Conservation (phyloP, 371 early-diverging fungal species). For the Mortierella sp. region DNA sequence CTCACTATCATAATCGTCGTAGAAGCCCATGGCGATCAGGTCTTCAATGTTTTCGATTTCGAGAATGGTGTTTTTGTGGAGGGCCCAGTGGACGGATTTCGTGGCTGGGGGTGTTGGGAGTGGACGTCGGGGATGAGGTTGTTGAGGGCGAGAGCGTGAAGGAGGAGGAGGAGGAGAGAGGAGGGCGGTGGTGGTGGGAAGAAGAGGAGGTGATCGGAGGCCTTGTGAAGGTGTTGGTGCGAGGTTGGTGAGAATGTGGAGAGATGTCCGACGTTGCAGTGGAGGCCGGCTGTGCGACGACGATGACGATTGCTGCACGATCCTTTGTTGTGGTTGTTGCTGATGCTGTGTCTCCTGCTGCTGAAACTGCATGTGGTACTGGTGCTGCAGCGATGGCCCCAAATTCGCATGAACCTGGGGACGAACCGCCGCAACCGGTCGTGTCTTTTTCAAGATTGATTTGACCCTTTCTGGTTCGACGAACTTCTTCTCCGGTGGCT, state of each 20-base stretch:
- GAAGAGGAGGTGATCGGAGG: neutral
- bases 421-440: neutral
- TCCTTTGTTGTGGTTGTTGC: conserved; percentile 2
- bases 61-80: conserved; percentile 10
- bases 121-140: conserved; percentile 4
- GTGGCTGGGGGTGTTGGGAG: conserved; percentile 33
- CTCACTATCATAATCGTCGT: conserved; percentile 29
- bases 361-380: neutral
- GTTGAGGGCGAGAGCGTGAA: neutral
- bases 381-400: conserved; percentile 11
- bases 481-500: neutral
- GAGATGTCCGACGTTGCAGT: neutral
- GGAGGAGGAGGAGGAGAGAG: neutral
- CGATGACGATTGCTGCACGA: neutral
- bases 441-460: conserved; percentile 28
- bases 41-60: conserved; percentile 40
- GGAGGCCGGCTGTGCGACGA: neutral
- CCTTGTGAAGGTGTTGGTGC: too few relatives aligned
- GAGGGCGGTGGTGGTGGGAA: neutral
- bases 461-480: neutral
- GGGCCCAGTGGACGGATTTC: conserved; percentile 32
- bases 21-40: conserved; percentile 24
- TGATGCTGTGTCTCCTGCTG: neutral
- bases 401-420: conserved; percentile 18
- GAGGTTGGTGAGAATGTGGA: too few relatives aligned